phyloP scores from a whole-genome alignment of 192 early-diverging fungal genomes.

The Thamnidium elegans region DNA sequence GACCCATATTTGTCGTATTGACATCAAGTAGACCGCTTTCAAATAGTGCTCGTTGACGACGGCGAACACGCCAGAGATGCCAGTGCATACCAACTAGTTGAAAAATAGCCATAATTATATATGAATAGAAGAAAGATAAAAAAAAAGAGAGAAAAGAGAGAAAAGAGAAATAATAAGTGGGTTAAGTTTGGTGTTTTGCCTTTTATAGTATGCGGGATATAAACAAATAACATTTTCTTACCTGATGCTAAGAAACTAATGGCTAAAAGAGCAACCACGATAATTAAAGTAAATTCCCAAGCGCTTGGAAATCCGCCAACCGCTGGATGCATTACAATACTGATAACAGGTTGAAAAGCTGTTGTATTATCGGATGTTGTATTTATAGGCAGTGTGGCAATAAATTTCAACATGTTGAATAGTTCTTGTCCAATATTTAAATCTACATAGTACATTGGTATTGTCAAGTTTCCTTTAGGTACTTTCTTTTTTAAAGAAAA shows the following conservation, averaged over 20 bases:
- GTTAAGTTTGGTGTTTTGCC: neutral
- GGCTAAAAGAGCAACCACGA: conserved; percentile 43
- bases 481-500: conserved; percentile 12
- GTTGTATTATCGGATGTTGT: conserved; percentile 15
- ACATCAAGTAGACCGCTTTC: conserved; percentile 21
- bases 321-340: conserved; percentile 25
- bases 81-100: conserved; percentile 31
- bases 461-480: conserved; percentile 15
- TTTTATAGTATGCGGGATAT: too few species aligned
- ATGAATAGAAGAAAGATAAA: neutral
- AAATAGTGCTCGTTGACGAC: conserved; percentile 20
- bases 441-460: conserved; percentile 28
- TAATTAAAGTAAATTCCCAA: conserved; percentile 51
- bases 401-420: conserved; percentile 21
- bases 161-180: conserved; percentile 9
- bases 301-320: conserved; percentile 34
- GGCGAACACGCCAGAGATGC: conserved; percentile 34
- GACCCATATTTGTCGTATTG: neutral
- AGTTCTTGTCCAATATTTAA: conserved; percentile 7
- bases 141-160: conserved; percentile 14
- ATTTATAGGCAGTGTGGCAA: neutral
- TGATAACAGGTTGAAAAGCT: conserved; percentile 15
- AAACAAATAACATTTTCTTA: conserved; percentile 20
- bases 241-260: conserved; percentile 45
- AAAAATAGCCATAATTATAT: neutral